Conservation (phyloP, 805 yeast species). For the Pachysolen tannophilus region DNA sequence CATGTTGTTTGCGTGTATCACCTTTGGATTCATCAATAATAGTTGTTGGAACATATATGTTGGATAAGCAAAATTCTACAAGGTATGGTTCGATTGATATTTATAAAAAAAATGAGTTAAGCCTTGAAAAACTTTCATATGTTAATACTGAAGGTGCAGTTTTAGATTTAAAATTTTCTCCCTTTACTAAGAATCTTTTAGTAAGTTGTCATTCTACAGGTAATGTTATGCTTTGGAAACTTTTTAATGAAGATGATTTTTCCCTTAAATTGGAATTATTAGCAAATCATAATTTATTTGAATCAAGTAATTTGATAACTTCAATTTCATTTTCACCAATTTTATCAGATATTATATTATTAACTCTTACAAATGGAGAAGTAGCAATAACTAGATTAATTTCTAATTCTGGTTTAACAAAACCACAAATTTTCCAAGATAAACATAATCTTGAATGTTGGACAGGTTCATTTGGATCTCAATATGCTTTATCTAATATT, state of each 20-base stretch:
- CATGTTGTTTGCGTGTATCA: slow-evolving; percentile 67
- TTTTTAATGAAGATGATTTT: slow-evolving; percentile 12
- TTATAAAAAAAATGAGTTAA: slow-evolving; percentile 20
- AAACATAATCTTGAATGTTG: slow-evolving; percentile 77
- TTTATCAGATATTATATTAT: slow-evolving; percentile 28
- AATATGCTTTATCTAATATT: slow-evolving; percentile 43
- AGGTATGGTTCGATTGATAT: slow-evolving; percentile 59
- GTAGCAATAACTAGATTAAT: slow-evolving; percentile 35
- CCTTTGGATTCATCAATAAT: slow-evolving; percentile 40
- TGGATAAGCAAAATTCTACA: slow-evolving; percentile 47
- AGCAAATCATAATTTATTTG: slow-evolving; percentile 37
- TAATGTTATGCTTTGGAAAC: slow-evolving; percentile 54
- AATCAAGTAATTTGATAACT: slow-evolving; percentile 45
- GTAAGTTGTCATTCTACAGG: slow-evolving; percentile 81
- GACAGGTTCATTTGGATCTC: slow-evolving; percentile 69
- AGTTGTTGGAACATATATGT: slow-evolving; percentile 73
- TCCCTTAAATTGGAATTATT: slow-evolving; percentile 16
- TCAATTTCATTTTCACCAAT: slow-evolving; percentile 52
- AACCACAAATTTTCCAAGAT: slow-evolving; percentile 21
- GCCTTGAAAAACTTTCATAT: slow-evolving; percentile 17
- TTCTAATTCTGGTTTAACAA: slow-evolving; percentile 10
- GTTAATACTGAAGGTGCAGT: slow-evolving; percentile 51
- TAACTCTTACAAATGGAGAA: slow-evolving; percentile 67
- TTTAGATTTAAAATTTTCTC: slow-evolving; percentile 66
- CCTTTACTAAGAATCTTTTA: slow-evolving; percentile 39